Evolutionary conservation across 106 monocot species (phyloP).

Genomic region (Acorus gramineus): DNA sequence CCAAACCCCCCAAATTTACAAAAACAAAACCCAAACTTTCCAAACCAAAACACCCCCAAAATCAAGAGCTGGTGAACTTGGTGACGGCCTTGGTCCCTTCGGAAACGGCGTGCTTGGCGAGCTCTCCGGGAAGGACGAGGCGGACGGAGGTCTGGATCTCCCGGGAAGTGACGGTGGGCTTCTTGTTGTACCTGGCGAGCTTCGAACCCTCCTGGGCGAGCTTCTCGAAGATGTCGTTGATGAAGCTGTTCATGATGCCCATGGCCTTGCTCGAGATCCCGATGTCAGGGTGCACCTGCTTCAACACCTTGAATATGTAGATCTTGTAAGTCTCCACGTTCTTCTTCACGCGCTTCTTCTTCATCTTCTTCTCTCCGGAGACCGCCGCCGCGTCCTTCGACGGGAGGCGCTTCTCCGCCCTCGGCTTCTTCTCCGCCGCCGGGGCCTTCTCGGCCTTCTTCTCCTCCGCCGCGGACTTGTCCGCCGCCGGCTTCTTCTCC

Average conservation of each 20-base stretch:
- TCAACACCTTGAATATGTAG: conserved; percentile 98
- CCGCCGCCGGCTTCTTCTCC: conserved; percentile 17
- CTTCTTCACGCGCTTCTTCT: conserved; percentile 33
- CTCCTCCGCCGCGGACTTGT: no score
- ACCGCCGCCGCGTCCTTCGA: conserved; percentile 15
- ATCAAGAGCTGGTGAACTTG: conserved; percentile 43
- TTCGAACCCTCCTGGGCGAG: conserved; percentile 64
- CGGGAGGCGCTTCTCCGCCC: conserved; percentile 26
- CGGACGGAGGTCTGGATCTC: conserved; percentile 62
- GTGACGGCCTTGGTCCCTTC: conserved; percentile 70
- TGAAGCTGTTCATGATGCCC: conserved; percentile 96
- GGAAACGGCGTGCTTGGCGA: conserved; percentile 53
- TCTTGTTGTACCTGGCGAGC: conserved; percentile 58
- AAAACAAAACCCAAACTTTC: no score
- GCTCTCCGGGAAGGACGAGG: conserved; percentile 46
- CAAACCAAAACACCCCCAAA: no score
- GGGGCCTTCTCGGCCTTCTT: conserved; percentile 3
- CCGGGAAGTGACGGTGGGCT: conserved; percentile 54
- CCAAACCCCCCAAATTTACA: no score
- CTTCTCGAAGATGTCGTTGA: conserved; percentile 99
- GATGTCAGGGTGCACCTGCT: conserved; percentile 97
- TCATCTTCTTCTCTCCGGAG: conserved; percentile 33
- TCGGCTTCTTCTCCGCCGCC: conserved; percentile 29
- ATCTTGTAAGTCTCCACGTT: conserved; percentile 83
- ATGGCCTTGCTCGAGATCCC: conserved; percentile 96